Evolutionary conservation across 345 rosid genomes (phyloP), one percentile per base, ranked within the genome.

Genomic region (Salix arbutifolia): DNA sequence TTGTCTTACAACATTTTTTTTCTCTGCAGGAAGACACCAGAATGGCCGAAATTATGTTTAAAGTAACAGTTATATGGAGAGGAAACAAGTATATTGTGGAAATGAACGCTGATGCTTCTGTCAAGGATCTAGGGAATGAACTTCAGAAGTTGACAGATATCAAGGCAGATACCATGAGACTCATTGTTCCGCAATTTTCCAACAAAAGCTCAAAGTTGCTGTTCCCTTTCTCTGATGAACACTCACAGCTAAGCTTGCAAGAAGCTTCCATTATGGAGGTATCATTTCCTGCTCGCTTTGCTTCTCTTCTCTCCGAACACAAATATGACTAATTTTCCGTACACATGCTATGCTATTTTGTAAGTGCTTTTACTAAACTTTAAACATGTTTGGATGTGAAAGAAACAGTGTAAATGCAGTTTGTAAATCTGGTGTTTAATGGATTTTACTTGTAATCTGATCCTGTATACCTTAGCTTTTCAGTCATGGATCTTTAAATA

Each of bases 81-180:
- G 90, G 95, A 62, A 88, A 86, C 82, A 91, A 83, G 77, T 91
- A 89, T 77, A 68, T 74, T 17, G 76, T 91, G n/a, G 86, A 86
- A 77, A 88, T 92, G 81, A 78, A 84, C 79, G 79, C 84, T 10
- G 78, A 38, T 38, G 85, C 95, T 14, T 80, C 82, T 77, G 82
- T 96, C 69, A 89, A 88, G 78, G 92, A 86, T 69, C 85, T 96
- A 30, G 97, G 98, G 30, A 83, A 84, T 75, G 92, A 91, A 74
- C 83, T 96, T 79, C 91, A 81, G 77, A 91, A 86, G 61, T 79
- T 93, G 84, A 87, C 97, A 0, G 81, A 85, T 76, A 91, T 93
- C 46, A 92, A 88, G 81, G 81, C 90, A 0, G 97, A 91, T 80
- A 93, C 98, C 2, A 79, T 96, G 85, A 87, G 89, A 71, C 78